phyloP scores from a whole-genome alignment of 768 basidiomycete species.

The Tricholoma flavovirens region DNA sequence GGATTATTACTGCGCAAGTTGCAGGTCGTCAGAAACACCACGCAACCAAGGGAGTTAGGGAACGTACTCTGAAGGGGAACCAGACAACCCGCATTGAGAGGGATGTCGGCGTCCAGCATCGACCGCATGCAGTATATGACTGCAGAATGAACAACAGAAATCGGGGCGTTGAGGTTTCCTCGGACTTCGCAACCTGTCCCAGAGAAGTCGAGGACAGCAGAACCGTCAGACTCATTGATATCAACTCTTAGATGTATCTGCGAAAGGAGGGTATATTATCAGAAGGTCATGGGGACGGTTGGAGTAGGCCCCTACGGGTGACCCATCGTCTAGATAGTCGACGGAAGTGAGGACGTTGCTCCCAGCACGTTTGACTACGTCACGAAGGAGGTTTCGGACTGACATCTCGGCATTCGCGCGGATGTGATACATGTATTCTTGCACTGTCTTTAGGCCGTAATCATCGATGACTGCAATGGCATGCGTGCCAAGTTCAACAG shows the following conservation, averaged over 20 bases:
- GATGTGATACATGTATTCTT: constrained; percentile 92
- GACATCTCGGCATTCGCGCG: constrained; percentile 82
- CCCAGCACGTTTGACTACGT: constrained; percentile 67
- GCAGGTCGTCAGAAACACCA: not conserved
- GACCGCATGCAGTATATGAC: constrained; percentile 87
- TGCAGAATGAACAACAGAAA: constrained; percentile 82
- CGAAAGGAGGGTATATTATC: not conserved
- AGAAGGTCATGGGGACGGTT: not conserved
- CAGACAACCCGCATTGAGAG: constrained; percentile 90
- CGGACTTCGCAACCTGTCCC: constrained; percentile 82
- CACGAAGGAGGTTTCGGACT: constrained; percentile 75
- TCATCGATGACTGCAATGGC: constrained; percentile 67
- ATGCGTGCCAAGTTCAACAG: not conserved
- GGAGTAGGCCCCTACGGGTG: constrained; percentile 49
- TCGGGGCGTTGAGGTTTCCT: constrained; percentile 80
- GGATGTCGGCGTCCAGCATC: constrained; percentile 84
- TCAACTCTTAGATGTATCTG: constrained; percentile 73
- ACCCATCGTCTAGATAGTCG: constrained; percentile 87
- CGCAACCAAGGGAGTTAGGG: not conserved
- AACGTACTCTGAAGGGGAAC: constrained; percentile 72
- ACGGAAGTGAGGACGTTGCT: constrained; percentile 59
- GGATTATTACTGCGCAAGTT: constrained; percentile 58
- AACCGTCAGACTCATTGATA: constrained; percentile 69
- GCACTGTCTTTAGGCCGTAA: constrained; percentile 80
- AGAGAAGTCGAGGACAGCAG: constrained; percentile 79